Evolutionary conservation across 2,329 filamentous ascomycete species (phyloP).

Genomic region (Penicillium frequentans): DNA sequence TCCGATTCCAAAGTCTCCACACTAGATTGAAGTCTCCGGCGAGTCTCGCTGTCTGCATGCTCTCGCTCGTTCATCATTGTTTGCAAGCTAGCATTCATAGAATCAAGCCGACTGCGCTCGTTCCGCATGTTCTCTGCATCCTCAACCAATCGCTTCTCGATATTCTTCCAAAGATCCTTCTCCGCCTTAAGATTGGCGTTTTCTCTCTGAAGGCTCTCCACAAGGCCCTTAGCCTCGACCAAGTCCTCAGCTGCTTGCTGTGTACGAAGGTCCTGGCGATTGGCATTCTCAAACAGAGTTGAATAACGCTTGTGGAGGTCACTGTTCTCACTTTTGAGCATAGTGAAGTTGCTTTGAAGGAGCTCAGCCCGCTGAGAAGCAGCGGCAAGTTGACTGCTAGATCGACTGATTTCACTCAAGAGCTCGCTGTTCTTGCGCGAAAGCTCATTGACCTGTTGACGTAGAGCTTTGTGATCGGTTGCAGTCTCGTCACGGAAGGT

Average conservation of each 20-base stretch:
- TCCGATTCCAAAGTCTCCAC: slow-evolving; percentile 80
- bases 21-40: slow-evolving; percentile 74
- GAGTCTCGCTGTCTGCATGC: slow-evolving; percentile 75
- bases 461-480: slow-evolving; percentile 77
- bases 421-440: slow-evolving; percentile 79
- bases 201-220: slow-evolving; percentile 87
- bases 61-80: slow-evolving; percentile 91
- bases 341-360: slow-evolving; percentile 81
- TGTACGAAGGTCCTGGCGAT: slow-evolving; percentile 84
- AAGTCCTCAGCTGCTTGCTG: slow-evolving; percentile 93
- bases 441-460: slow-evolving; percentile 79
- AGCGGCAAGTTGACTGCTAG: slow-evolving; percentile 77
- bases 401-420: slow-evolving; percentile 76
- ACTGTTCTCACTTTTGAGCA: slow-evolving; percentile 79
- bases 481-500: slow-evolving; percentile 82
- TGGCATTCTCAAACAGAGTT: slow-evolving; percentile 74
- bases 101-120: slow-evolving; percentile 81
- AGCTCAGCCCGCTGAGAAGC: slow-evolving; percentile 84
- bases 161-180: slow-evolving; percentile 91
- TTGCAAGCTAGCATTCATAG: slow-evolving; percentile 79
- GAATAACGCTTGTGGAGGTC: slow-evolving; percentile 84
- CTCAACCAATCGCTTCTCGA: slow-evolving; percentile 82
- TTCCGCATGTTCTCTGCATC: slow-evolving; percentile 84
- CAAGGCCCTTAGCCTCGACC: slow-evolving; percentile 76
- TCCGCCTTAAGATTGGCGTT: slow-evolving; percentile 91